phyloP scores from a whole-genome alignment of 2,329 filamentous ascomycete species.

The Elsinoe australis region DNA sequence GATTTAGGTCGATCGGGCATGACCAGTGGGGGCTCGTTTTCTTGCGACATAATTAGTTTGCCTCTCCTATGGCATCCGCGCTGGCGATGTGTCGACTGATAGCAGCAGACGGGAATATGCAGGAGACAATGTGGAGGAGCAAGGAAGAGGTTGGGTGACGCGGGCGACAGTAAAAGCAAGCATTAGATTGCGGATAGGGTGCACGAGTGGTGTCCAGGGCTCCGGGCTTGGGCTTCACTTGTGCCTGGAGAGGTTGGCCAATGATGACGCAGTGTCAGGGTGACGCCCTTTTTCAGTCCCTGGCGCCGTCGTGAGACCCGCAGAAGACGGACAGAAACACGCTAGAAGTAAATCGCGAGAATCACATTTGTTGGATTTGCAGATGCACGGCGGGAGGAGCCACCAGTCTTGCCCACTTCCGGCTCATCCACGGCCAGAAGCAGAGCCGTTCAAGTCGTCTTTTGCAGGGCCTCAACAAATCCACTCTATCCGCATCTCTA shows the following conservation, averaged over 20 bases:
- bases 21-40: slow-evolving; percentile 10
- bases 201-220: slow-evolving; percentile 6
- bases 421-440: not conserved
- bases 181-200: not conserved
- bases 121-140: no score
- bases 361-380: not conserved
- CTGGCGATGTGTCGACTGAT: not conserved
- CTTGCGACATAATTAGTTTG: not conserved
- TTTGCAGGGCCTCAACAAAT: slow-evolving; percentile 13
- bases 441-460: no score
- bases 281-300: slow-evolving; percentile 5
- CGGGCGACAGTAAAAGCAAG: slow-evolving; percentile 13
- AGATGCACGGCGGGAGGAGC: not conserved
- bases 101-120: not conserved
- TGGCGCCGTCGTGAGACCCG: not conserved
- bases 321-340: slow-evolving; percentile 2
- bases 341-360: slow-evolving; percentile 5
- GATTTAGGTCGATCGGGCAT: slow-evolving; percentile 25
- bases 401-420: not conserved
- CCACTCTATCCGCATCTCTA: no score
- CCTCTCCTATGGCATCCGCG: slow-evolving; percentile 10
- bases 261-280: slow-evolving; percentile 8
- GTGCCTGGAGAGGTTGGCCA: slow-evolving; percentile 10
- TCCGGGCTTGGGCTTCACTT: not conserved
- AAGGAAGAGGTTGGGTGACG: slow-evolving; percentile 9